phyloP scores from a whole-genome alignment of 441 rosid species.

The Gossypium schwendimanii region DNA sequence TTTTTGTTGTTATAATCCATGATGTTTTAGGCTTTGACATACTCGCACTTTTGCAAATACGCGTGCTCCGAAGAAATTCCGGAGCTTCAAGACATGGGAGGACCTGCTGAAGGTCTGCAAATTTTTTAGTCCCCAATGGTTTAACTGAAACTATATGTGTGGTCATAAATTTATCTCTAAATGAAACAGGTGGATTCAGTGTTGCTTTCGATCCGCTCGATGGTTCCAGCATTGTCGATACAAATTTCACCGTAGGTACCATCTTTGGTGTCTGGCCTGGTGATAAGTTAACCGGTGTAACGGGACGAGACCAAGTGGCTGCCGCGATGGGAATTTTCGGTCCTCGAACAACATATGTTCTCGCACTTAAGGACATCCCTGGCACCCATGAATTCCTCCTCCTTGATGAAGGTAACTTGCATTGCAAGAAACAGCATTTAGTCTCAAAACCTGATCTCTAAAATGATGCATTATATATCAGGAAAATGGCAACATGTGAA shows the following conservation, averaged over 20 bases:
- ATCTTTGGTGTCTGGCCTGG: constrained; percentile 99
- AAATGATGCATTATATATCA: constrained; percentile 14
- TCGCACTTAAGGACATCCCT: constrained; percentile 75
- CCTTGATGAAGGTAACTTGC: constrained; percentile 76
- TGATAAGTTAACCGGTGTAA: constrained; percentile 78
- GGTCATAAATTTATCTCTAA: not conserved
- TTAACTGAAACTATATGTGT: not conserved
- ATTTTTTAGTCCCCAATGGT: not conserved
- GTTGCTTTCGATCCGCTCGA: constrained; percentile 95
- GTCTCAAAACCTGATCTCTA: too few relatives aligned
- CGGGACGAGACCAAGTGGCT: constrained; percentile 88
- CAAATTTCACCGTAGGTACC: constrained; percentile 91
- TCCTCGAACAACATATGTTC: constrained; percentile 89
- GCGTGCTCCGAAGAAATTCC: constrained; percentile 97
- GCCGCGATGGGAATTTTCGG: constrained; percentile 98
- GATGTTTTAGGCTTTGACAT: constrained; percentile 52
- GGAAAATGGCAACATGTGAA: constrained; percentile 98
- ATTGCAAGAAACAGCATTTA: too few relatives aligned
- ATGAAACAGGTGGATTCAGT: constrained; percentile 73
- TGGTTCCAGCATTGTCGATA: constrained; percentile 89
- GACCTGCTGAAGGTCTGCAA: constrained; percentile 71
- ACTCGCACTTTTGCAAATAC: constrained; percentile 85
- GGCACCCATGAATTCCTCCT: constrained; percentile 97
- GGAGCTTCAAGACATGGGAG: constrained; percentile 97
- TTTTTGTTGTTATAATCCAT: not conserved